Evolutionary conservation across 495 filamentous ascomycete species (phyloP), one percentile per base, ranked within the genome.

Genomic region (Cryomyces minteri): DNA sequence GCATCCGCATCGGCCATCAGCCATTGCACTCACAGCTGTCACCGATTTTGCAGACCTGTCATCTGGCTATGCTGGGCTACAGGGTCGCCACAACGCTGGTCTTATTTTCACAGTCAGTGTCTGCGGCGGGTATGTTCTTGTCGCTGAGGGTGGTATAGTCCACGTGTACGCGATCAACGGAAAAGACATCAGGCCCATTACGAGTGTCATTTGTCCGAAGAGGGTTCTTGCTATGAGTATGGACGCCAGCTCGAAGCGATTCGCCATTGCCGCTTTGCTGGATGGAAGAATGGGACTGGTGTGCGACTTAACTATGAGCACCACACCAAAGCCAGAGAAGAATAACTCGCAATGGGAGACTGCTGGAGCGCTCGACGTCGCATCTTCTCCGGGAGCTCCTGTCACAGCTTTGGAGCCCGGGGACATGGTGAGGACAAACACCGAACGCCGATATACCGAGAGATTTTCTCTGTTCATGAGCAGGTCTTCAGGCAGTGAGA

Each of bases 211-310:
- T 29, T 84, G 79, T 51, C 77, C 76, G 31, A 54, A 62, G 25
- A 62, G 70, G 32, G 71, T 82, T 5, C 47, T 83, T 4, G 70
- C 74, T 8, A 69, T 78, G 34, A 72, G 71, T 40, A 76, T 85
- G 63, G 79, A 84, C 56, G 75, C 75, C 4, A 73, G 67, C 25
- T 66, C 61, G 5, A 48, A 69, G 6, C 66, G 64, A 45, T 70
- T 76, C 40, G 67, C 73, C 10, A 56, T 84, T 45, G 81, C 77
- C 30, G 72, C 73, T 34, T 62, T 84, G 12, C 52, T 84, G 8
- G 66, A 70, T 33, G 75, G 71, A 18, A 70, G 81, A 7, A 64
- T 76, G 49, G 79, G 77, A 7, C 63, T 83, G 52, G 66, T 83
- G 11, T 75, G 71, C 47, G 74, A 83, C 43, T 51, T 63, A 43